Evolutionary conservation across 108 stramenopile genomes (phyloP).

Genomic region (Nitzschia sp.): DNA sequence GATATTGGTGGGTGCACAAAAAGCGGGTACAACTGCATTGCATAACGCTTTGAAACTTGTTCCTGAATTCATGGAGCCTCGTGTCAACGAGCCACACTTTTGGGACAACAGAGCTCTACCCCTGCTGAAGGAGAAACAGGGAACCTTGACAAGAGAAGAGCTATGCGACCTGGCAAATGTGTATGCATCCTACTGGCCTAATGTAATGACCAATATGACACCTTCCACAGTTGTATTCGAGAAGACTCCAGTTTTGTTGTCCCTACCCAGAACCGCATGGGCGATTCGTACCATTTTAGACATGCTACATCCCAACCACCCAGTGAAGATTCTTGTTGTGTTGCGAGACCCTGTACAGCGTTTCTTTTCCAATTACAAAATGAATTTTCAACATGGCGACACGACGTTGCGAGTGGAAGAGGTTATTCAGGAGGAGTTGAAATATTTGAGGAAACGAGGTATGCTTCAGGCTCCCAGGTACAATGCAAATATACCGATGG

Average conservation of each 20-base stretch:
- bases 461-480: neutral
- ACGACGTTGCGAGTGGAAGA: neutral
- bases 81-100: slow-evolving; percentile 83
- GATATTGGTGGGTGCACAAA: slow-evolving; percentile 79
- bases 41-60: slow-evolving; percentile 79
- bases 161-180: too few relatives aligned
- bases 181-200: too few relatives aligned
- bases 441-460: neutral
- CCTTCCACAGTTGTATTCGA: slow-evolving; percentile 64
- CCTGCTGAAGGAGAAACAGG: too few relatives aligned
- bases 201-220: too few relatives aligned
- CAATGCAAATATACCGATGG: neutral
- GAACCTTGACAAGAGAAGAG: too few relatives aligned
- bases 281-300: neutral
- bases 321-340: slow-evolving; percentile 67
- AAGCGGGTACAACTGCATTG: slow-evolving; percentile 82
- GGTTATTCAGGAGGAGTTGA: neutral
- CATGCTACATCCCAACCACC: slow-evolving; percentile 7
- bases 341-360: slow-evolving; percentile 80
- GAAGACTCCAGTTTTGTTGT: slow-evolving; percentile 56
- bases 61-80: slow-evolving; percentile 58
- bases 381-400: slow-evolving; percentile 39
- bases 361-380: slow-evolving; percentile 79
- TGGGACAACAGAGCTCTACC: slow-evolving; percentile 45
- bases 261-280: neutral